Evolutionary conservation across 2,329 filamentous ascomycete species (phyloP).

Genomic region (Apiospora kogelbergensis): DNA sequence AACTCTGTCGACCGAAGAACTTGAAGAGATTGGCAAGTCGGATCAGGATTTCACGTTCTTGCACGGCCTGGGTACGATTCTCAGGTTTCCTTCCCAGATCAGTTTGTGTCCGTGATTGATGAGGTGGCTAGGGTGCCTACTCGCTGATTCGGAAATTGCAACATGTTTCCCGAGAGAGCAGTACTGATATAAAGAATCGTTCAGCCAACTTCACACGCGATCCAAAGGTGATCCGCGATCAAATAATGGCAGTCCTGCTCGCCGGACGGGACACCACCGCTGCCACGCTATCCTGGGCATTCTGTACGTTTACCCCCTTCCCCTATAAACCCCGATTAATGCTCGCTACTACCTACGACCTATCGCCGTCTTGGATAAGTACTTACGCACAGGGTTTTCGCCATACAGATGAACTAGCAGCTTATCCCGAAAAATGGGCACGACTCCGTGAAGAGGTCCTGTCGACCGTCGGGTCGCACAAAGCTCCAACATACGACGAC

Average conservation of each 20-base stretch:
- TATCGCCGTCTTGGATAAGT: neutral
- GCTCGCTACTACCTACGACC: neutral
- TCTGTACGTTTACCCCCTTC: conserved; percentile 36
- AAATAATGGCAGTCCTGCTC: conserved; percentile 70
- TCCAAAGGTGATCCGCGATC: conserved; percentile 67
- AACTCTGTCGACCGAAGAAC: conserved; percentile 60
- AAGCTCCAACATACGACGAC: conserved; percentile 58
- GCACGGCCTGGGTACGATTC: conserved; percentile 48
- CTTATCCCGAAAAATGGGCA: conserved; percentile 53
- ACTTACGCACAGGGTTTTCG: neutral
- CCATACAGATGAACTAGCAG: conserved; percentile 53
- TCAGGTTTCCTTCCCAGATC: neutral
- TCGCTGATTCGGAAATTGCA: neutral
- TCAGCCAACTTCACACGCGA: conserved; percentile 68
- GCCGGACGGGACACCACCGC: conserved; percentile 74
- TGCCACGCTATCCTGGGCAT: conserved; percentile 63
- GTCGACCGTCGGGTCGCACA: conserved; percentile 47
- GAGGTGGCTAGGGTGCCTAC: neutral
- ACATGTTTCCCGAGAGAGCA: neutral
- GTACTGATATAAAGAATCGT: neutral
- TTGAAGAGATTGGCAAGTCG: conserved; percentile 67
- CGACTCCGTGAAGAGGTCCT: conserved; percentile 64
- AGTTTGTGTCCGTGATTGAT: neutral
- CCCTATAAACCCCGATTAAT: neutral
- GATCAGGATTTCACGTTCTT: conserved; percentile 72